Conservation (phyloP, 169 alveolate species). For the Miamiensis avidus region DNA sequence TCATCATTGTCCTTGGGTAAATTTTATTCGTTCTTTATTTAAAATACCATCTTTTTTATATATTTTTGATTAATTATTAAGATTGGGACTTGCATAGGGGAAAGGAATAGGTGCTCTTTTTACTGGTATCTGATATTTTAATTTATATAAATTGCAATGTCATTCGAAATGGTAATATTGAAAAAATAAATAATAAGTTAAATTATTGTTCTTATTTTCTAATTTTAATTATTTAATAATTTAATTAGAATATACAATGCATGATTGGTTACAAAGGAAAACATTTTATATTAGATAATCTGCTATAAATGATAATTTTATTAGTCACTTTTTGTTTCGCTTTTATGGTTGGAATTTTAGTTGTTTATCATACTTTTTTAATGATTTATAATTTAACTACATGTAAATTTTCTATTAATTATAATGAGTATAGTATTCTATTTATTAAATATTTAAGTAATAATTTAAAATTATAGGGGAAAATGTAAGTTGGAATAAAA, state of each 20-base stretch:
- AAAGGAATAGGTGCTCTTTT: slow-evolving; percentile 27
- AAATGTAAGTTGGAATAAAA: slow-evolving; percentile 60
- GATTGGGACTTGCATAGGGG: slow-evolving; percentile 83
- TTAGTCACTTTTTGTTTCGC: slow-evolving; percentile 18
- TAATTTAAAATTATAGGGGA: slow-evolving; percentile 49
- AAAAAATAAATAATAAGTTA: neutral
- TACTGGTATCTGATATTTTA: slow-evolving; percentile 8
- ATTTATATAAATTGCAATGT: neutral
- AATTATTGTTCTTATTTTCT: neutral
- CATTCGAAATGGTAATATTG: slow-evolving; percentile 8
- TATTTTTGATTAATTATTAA: too few relatives aligned
- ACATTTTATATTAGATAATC: neutral
- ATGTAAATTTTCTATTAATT: slow-evolving; percentile 43
- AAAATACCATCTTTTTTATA: too few relatives aligned
- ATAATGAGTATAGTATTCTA: neutral
- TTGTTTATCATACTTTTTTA: slow-evolving; percentile 53
- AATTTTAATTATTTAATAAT: neutral
- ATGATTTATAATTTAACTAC: slow-evolving; percentile 62
- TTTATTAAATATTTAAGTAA: neutral
- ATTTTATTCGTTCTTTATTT: slow-evolving; percentile 1
- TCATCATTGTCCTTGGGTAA: slow-evolving; percentile 94
- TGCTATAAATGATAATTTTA: neutral
- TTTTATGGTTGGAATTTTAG: slow-evolving; percentile 37
- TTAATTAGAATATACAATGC: neutral
- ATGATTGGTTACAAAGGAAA: neutral